Evolutionary conservation across 2,329 filamentous ascomycete genomes (phyloP), one percentile per base, ranked within the genome.

Genomic region (Pseudogymnoascus verrucosus): DNA sequence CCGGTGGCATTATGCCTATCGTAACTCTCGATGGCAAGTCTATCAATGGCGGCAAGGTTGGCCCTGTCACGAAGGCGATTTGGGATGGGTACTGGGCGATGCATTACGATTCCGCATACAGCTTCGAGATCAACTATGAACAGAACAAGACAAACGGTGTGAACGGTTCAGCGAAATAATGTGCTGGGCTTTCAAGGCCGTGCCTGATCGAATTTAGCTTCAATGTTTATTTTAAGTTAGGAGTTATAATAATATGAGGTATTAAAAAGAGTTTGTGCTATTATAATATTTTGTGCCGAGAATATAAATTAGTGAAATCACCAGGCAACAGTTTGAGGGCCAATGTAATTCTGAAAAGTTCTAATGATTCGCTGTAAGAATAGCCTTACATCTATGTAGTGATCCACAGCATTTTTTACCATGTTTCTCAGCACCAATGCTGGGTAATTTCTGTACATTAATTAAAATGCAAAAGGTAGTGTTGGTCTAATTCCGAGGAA

Each of bases 1-100:
- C 80, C 0, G 80, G 80, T 1, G 80, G 80, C 0, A 76, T 82
- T 16, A 82, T 82, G 80, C 80, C 80, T 0, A 80, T 83, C 26
- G 80, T 78, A 0, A 65, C 62, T 0, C 69, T 82, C 2, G 80
- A 83, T 67, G 79, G 76, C 0, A 66, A 74, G 61, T 72, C 74
- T 0, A 71, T 82, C 0, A 74, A 73, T 1, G 72, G 72, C 62
- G 80, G 79, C 0, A 74, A 76, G 67, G 63, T 81, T 26, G 80
- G 80, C 0, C 73, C 76, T 1, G 69, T 82, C 11, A 82, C 80
- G 0, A 76, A 72, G 69, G 73, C 69, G 61, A 81, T 82, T 21
- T 82, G 80, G 79, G 79, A 82, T 71, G 70, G 67, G 1, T 82
- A 83, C 67, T 83, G 80, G 80, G 74, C 68, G 1, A 75, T 81